Conservation (phyloP, 345 rosid genomes). For the Angophora floribunda region DNA sequence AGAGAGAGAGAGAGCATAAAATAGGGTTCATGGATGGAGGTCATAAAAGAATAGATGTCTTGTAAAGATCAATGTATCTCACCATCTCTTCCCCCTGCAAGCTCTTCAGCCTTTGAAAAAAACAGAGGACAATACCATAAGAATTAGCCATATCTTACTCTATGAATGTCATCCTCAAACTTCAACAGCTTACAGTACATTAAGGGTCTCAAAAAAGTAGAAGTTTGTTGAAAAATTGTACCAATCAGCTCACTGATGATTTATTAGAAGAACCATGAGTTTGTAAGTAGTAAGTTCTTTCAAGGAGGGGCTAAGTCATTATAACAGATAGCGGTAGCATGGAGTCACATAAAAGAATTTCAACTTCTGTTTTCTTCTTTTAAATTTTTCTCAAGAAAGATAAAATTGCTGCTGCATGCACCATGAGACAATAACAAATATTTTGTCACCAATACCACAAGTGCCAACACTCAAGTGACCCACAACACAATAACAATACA, state of each 20-base stretch:
- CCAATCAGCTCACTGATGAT: not conserved
- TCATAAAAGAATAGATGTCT: not conserved
- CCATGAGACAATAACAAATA: not conserved
- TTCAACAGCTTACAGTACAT: not conserved
- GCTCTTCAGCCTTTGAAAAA: conserved; percentile 48
- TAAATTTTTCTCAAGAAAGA: not conserved
- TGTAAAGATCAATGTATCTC: conserved; percentile 7
- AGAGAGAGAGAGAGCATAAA: not conserved
- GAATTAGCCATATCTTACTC: not conserved
- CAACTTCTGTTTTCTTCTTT: not conserved
- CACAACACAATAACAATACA: not conserved
- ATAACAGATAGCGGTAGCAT: not conserved
- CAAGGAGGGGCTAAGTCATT: not conserved
- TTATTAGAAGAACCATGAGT: not conserved
- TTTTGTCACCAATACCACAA: not conserved
- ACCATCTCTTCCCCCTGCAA: conserved; percentile 72
- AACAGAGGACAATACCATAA: not conserved
- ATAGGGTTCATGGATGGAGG: not conserved
- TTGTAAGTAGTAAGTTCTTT: not conserved
- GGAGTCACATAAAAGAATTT: not conserved
- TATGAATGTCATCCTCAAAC: not conserved
- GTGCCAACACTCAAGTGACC: not conserved
- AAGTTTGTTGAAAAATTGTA: not conserved
- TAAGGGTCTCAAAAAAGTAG: not conserved
- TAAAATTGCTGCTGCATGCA: not conserved